Evolutionary conservation across 148 eudicot genomes (phyloP).

Genomic region (Hydrangea macrophylla): DNA sequence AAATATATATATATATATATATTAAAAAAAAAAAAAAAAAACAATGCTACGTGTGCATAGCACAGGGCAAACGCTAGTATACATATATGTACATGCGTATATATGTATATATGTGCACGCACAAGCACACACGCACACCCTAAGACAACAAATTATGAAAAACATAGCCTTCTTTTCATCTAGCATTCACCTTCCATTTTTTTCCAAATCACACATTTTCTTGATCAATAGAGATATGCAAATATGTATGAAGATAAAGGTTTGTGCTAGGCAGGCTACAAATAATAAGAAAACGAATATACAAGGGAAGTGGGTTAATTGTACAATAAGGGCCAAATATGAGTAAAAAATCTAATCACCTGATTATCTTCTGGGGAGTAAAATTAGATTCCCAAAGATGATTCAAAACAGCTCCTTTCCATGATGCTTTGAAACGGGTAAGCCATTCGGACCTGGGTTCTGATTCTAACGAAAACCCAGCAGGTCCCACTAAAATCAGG

Average conservation of each 20-base stretch:
- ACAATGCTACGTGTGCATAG: too few relatives aligned
- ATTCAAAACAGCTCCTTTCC: conserved; percentile 91
- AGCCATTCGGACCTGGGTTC: conserved; percentile 65
- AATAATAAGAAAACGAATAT: neutral
- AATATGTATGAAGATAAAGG: neutral
- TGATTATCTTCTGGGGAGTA: conserved; percentile 80
- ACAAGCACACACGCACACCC: too few relatives aligned
- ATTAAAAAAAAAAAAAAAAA: too few relatives aligned
- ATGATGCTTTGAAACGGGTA: conserved; percentile 60
- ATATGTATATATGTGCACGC: neutral
- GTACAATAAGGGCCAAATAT: neutral
- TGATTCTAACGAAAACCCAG: conserved; percentile 69
- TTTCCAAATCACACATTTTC: too few relatives aligned
- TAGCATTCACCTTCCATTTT: too few relatives aligned
- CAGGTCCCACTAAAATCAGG: conserved; percentile 89
- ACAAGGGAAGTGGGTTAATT: neutral
- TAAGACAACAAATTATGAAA: too few relatives aligned
- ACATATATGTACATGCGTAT: too few relatives aligned
- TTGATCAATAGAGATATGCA: too few relatives aligned
- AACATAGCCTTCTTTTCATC: too few relatives aligned
- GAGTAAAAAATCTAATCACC: conserved; percentile 36
- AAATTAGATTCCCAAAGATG: conserved; percentile 97
- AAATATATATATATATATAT: too few relatives aligned
- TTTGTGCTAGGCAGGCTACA: neutral
- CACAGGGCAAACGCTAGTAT: too few relatives aligned